These are phyloP conservation scores for Solanum clarkiae DNA, from an alignment of 257 asterid species.

Conservation along the genomic window DNA sequence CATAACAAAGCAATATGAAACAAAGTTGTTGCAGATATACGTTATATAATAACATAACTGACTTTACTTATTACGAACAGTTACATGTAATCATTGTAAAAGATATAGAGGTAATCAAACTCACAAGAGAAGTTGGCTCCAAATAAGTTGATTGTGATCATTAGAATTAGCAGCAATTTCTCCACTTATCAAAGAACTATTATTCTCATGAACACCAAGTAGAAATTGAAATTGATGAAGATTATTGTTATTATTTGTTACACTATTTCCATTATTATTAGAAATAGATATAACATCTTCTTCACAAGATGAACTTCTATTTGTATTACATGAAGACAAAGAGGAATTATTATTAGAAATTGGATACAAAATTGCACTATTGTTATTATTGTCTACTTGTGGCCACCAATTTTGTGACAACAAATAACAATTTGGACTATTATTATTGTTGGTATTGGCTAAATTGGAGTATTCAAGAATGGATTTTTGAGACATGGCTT, in stretches of 20 bases:
- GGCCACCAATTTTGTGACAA: constrained; percentile 6
- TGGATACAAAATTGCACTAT: neutral
- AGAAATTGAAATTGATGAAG: neutral
- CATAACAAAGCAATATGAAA: neutral
- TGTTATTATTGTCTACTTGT: neutral
- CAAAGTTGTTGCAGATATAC: neutral
- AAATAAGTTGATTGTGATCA: constrained; percentile 1
- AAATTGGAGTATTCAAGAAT: constrained; percentile 1
- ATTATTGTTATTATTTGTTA: neutral
- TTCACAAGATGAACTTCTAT: constrained; percentile 1
- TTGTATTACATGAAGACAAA: constrained; percentile 2
- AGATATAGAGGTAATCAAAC: neutral
- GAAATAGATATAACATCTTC: constrained; percentile 10
- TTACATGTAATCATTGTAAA: neutral
- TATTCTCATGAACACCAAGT: neutral
- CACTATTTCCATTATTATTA: neutral
- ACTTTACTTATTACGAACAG: neutral
- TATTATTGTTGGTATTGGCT: neutral
- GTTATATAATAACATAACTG: neutral
- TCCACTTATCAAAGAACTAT: neutral
- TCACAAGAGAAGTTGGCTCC: constrained; percentile 11
- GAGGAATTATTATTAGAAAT: neutral
- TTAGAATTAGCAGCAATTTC: neutral
- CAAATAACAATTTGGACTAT: neutral
- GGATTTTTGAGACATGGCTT: constrained; percentile 1